A percentile compares a stretch with the other conserved stretches of the same genome.
phyloP scores from a whole-genome alignment of 371 early-diverging fungal species.

The Apophysomyces elegans region DNA sequence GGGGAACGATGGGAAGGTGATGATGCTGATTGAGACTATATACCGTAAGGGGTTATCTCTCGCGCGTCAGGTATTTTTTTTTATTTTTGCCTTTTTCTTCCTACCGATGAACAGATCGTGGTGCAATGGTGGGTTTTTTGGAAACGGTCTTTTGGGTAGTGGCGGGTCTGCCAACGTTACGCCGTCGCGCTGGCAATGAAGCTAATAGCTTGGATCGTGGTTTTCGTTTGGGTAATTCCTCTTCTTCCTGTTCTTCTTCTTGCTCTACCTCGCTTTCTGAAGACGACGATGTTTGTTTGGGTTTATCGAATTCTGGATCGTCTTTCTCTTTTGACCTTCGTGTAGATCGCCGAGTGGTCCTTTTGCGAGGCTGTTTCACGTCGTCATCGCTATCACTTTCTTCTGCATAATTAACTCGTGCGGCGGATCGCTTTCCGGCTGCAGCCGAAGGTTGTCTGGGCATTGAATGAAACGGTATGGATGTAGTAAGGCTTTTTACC shows the following conservation, averaged over 20 bases:
- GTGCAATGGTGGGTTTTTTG: not conserved
- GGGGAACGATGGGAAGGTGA: conserved; percentile 9
- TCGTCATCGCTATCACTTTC: not conserved
- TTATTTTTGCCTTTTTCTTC: not conserved
- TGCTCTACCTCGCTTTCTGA: not conserved
- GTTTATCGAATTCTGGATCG: not conserved
- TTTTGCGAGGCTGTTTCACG: not conserved
- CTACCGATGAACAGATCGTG: conserved; percentile 8
- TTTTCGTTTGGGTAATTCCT: not conserved
- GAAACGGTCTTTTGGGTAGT: not conserved
- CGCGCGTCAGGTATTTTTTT: not conserved
- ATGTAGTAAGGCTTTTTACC: not conserved
- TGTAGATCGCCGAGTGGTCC: not conserved
- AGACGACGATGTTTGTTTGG: no score
- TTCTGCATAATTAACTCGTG: conserved; percentile 1
- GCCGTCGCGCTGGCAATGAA: not conserved
- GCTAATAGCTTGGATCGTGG: conserved; percentile 1
- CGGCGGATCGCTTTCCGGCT: not conserved
- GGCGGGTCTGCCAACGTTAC: not conserved
- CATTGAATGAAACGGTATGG: not conserved
- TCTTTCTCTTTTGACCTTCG: not conserved
- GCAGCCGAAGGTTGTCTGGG: not conserved
- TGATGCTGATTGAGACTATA: conserved; percentile 16
- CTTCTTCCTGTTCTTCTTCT: not conserved
- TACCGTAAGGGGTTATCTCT: not conserved